Conservation (phyloP, 2,329 filamentous ascomycete genomes). For the Fusarium oxysporum region DNA sequence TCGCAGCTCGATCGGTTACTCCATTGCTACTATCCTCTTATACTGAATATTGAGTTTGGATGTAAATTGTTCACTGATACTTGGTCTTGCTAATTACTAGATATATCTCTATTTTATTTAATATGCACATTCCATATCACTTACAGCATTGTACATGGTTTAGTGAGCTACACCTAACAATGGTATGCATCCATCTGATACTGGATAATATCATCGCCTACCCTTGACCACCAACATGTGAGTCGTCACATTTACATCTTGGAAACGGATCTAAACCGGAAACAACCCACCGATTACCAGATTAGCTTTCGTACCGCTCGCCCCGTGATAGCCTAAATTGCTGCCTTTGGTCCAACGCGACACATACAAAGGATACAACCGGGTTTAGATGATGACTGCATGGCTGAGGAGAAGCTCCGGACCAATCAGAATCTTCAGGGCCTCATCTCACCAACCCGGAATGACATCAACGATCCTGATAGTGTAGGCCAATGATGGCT, state of each 20-base stretch:
- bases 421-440: background rate
- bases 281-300: background rate
- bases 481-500: background rate
- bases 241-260: background rate
- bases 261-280: background rate
- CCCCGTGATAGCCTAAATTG: background rate
- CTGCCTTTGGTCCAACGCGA: background rate
- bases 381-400: background rate
- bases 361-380: background rate
- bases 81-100: no score
- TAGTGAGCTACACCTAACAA: rapidly evolving
- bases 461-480: slow-evolving; percentile 32
- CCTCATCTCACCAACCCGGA: background rate
- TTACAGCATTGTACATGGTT: rapidly evolving
- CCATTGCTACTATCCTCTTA: background rate
- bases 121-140: rapidly evolving
- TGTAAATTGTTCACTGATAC: no score
- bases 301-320: background rate
- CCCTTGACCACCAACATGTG: background rate
- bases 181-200: background rate
- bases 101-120: no score
- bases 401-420: background rate
- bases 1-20: no score
- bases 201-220: background rate
- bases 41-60: no score